Conservation (phyloP, 192 early-diverging fungal species). For the Coemansia sp. region DNA sequence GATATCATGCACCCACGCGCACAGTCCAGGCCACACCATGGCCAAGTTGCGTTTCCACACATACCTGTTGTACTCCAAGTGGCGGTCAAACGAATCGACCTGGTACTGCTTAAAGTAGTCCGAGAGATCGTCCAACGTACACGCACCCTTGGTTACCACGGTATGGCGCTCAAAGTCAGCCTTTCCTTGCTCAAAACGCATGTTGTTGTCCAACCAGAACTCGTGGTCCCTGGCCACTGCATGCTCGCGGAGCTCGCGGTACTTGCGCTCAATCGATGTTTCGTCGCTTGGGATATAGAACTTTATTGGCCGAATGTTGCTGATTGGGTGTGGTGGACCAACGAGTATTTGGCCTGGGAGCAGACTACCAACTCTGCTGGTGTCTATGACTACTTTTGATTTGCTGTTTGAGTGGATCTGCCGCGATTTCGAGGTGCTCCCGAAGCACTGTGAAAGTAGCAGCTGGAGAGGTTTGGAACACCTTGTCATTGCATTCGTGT, state of each 20-base stretch:
- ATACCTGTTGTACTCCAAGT: slow-evolving; percentile 43
- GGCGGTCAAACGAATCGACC: slow-evolving; percentile 38
- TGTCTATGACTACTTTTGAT: background rate
- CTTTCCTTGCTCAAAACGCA: slow-evolving; percentile 40
- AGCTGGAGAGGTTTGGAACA: background rate
- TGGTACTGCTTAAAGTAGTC: slow-evolving; percentile 48
- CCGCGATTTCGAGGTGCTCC: background rate
- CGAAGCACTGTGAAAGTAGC: background rate
- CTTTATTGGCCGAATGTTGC: slow-evolving; percentile 48
- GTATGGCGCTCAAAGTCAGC: slow-evolving; percentile 33
- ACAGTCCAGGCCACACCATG: slow-evolving; percentile 43
- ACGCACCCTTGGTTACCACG: slow-evolving; percentile 14
- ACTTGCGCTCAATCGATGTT: slow-evolving; percentile 19
- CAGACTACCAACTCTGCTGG: slow-evolving; percentile 8
- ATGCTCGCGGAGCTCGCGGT: slow-evolving; percentile 40
- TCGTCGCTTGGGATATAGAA: slow-evolving; percentile 42
- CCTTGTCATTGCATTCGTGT: background rate
- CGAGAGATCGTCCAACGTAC: slow-evolving; percentile 47
- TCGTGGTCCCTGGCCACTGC: slow-evolving; percentile 34
- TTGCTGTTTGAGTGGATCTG: background rate
- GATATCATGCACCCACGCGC: slow-evolving; percentile 35
- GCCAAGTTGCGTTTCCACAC: slow-evolving; percentile 40
- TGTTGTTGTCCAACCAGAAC: slow-evolving; percentile 54
- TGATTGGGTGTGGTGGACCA: slow-evolving; percentile 42
- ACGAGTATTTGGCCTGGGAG: slow-evolving; percentile 50